Evolutionary conservation across 2,329 filamentous ascomycete species (phyloP).

Genomic region (Colletotrichum caudatum): DNA sequence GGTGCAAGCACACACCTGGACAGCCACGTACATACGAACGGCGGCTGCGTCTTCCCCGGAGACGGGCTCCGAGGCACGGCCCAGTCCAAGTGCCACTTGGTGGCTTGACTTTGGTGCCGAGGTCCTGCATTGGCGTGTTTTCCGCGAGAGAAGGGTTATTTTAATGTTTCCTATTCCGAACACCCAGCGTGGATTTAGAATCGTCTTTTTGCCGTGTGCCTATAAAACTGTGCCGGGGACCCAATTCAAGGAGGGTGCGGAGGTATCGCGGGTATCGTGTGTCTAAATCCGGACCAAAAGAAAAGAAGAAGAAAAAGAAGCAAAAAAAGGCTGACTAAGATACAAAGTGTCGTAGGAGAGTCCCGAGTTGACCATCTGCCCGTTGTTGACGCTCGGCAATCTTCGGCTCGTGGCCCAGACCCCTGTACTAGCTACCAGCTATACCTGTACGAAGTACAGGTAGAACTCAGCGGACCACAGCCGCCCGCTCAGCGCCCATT

Average conservation of each 20-base stretch:
- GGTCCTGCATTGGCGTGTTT: slow-evolving; percentile 33
- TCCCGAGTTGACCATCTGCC: slow-evolving; percentile 25
- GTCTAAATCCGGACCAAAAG: background rate
- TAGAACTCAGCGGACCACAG: slow-evolving; percentile 12
- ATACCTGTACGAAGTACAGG: too few species aligned
- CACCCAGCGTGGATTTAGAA: background rate
- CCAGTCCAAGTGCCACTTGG: slow-evolving; percentile 31
- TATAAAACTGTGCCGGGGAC: background rate
- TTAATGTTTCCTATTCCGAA: too few species aligned
- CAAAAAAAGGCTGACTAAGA: background rate
- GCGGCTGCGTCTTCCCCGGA: slow-evolving; percentile 16
- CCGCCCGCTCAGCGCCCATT: slow-evolving; percentile 8
- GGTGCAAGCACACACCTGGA: background rate
- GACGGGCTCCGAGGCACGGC: slow-evolving; percentile 19
- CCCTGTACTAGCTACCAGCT: slow-evolving; percentile 31
- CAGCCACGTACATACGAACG: too few species aligned
- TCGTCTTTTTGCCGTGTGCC: slow-evolving; percentile 5
- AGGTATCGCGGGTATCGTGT: slow-evolving; percentile 14
- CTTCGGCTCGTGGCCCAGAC: slow-evolving; percentile 40
- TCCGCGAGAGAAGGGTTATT: background rate
- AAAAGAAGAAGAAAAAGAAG: too few species aligned
- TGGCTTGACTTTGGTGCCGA: slow-evolving; percentile 33
- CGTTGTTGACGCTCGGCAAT: slow-evolving; percentile 39
- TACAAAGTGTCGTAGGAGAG: background rate
- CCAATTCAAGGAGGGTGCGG: slow-evolving; percentile 1